These are phyloP conservation scores for Parasitella parasitica DNA, from an alignment of 371 early-diverging fungal species.

Conservation along the genomic window DNA sequence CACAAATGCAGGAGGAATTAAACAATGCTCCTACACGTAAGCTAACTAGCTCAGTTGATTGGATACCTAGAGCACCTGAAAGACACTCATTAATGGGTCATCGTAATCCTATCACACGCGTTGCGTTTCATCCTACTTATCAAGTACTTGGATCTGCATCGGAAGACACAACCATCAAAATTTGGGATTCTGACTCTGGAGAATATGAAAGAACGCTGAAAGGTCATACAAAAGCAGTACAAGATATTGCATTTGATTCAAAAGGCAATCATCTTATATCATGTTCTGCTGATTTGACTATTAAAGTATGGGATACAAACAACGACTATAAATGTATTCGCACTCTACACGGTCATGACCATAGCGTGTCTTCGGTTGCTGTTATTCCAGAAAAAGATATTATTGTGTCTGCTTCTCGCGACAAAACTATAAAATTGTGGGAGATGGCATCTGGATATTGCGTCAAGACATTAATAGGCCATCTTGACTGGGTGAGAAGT, in stretches of 20 bases:
- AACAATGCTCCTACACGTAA: slow-evolving; percentile 66
- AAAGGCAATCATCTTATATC: slow-evolving; percentile 80
- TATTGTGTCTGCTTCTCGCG: slow-evolving; percentile 84
- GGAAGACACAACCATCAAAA: slow-evolving; percentile 88
- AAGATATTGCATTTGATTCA: slow-evolving; percentile 78
- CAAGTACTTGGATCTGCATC: slow-evolving; percentile 82
- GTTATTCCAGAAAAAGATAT: slow-evolving; percentile 76
- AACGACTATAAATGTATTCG: slow-evolving; percentile 84
- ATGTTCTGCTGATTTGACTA: slow-evolving; percentile 86
- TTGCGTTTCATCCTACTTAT: slow-evolving; percentile 89
- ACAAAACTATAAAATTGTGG: slow-evolving; percentile 90
- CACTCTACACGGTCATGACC: slow-evolving; percentile 91
- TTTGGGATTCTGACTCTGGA: slow-evolving; percentile 91
- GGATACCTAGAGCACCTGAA: slow-evolving; percentile 85
- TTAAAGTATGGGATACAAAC: slow-evolving; percentile 88
- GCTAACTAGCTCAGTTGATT: slow-evolving; percentile 65
- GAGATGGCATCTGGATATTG: slow-evolving; percentile 85
- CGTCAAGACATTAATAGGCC: slow-evolving; percentile 75
- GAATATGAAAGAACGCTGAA: slow-evolving; percentile 88
- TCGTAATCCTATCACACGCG: slow-evolving; percentile 77
- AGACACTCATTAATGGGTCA: slow-evolving; percentile 74
- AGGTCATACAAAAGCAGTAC: slow-evolving; percentile 92
- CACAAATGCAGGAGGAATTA: slow-evolving; percentile 77
- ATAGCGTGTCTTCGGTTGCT: slow-evolving; percentile 81
- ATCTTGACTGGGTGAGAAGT: slow-evolving; percentile 86